Percentiles rank a stretch among this genome's conserved stretches.
Evolutionary conservation across 2,329 filamentous ascomycete species (phyloP).

Genomic region (Huntiella bhutanensis): DNA sequence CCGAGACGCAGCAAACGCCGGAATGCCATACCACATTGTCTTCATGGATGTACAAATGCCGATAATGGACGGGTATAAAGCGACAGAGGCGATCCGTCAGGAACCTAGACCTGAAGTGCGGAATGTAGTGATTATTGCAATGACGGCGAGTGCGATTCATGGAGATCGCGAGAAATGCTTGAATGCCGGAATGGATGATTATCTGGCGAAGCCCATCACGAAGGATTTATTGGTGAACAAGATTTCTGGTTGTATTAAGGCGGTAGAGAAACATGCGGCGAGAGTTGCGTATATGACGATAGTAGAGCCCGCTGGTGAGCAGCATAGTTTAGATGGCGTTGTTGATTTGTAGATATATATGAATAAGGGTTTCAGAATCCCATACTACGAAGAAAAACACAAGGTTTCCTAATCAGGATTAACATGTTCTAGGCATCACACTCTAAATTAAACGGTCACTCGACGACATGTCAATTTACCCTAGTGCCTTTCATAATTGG

Average conservation of each 20-base stretch:
- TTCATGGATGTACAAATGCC: conserved; percentile 98
- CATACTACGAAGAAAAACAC: not conserved
- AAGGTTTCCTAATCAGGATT: not conserved
- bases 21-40: conserved; percentile 68
- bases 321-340: not conserved
- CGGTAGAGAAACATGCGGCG: conserved; percentile 16
- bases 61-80: conserved; percentile 78
- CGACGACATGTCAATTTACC: no score
- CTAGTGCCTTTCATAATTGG: no score
- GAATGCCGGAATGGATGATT: conserved; percentile 96
- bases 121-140: conserved; percentile 80
- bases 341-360: not conserved
- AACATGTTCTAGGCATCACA: no score
- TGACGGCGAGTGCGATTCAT: conserved; percentile 90
- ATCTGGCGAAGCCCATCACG: conserved; percentile 85
- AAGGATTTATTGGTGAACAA: conserved; percentile 74
- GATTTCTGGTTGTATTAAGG: conserved; percentile 39
- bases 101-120: conserved; percentile 60
- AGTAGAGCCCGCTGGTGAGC: no score
- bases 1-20: conserved; percentile 50
- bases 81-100: conserved; percentile 62
- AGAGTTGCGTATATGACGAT: not conserved
- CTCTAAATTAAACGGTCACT: no score
- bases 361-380: not conserved
- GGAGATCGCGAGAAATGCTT: conserved; percentile 89